A percentile compares a stretch with the other conserved stretches of the same genome.
Conservation (phyloP, 768 basidiomycete species). For the Rhodosporidiobolus odoratus region DNA sequence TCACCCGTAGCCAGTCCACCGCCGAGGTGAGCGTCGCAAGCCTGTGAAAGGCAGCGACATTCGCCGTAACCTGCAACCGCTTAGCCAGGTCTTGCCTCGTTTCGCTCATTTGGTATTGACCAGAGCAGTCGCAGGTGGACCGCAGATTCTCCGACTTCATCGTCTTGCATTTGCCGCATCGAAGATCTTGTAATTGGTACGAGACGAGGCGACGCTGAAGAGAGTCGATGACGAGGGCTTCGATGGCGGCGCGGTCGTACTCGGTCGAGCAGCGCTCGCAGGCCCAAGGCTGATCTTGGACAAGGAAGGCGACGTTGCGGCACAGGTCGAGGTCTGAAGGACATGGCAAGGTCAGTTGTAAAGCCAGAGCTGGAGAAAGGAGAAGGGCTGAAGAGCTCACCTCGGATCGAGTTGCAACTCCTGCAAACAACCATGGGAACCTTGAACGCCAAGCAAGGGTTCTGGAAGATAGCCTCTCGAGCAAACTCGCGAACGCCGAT, state of each 20-base stretch:
- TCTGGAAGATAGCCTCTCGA: slow-evolving; percentile 73
- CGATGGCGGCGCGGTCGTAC: slow-evolving; percentile 82
- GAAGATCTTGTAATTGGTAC: slow-evolving; percentile 82
- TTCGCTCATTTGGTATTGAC: slow-evolving; percentile 59
- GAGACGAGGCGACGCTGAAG: slow-evolving; percentile 64
- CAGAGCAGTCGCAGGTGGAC: slow-evolving; percentile 80
- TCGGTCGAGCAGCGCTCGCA: slow-evolving; percentile 72
- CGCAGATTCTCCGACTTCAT: slow-evolving; percentile 84
- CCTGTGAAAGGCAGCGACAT: slow-evolving; percentile 31
- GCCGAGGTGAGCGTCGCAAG: slow-evolving; percentile 10
- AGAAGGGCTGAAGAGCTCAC: neutral
- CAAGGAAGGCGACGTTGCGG: slow-evolving; percentile 73
- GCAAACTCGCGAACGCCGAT: slow-evolving; percentile 77
- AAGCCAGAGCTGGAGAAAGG: neutral
- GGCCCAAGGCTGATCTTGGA: slow-evolving; percentile 54
- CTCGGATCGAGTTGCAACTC: slow-evolving; percentile 51
- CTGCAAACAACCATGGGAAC: slow-evolving; percentile 81
- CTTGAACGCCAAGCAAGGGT: slow-evolving; percentile 79
- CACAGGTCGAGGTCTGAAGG: slow-evolving; percentile 80
- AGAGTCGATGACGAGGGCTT: slow-evolving; percentile 74
- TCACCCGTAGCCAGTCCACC: slow-evolving; percentile 15
- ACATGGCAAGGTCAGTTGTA: neutral
- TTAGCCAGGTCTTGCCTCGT: slow-evolving; percentile 28
- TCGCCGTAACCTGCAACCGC: slow-evolving; percentile 34
- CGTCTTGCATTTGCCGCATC: slow-evolving; percentile 82